Percentiles rank a stretch among this genome's conserved stretches.
Evolutionary conservation across 345 rosid genomes (phyloP).

Genomic region (Eucalyptus tenuipes): DNA sequence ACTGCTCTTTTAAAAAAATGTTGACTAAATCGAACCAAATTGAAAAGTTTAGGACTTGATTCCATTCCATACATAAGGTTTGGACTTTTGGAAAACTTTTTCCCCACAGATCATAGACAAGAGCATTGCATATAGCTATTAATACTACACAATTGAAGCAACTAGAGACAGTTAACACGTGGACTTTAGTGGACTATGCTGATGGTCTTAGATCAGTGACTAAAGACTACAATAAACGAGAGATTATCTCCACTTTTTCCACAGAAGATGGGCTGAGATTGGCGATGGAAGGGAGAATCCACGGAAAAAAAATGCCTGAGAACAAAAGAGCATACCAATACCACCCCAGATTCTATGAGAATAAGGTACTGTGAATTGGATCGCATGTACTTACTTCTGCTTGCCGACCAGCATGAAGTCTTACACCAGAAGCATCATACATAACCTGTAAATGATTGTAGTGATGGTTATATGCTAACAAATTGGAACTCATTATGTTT

Average conservation of each 20-base stretch:
- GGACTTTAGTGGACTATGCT: not conserved
- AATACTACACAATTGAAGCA: not conserved
- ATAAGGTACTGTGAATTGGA: not conserved
- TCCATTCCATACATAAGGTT: not conserved
- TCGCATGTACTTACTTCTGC: slow-evolving; percentile 36
- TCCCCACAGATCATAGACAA: not conserved
- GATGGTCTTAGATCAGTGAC: not conserved
- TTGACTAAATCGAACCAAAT: not conserved
- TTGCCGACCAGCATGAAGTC: slow-evolving; percentile 66
- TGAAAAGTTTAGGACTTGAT: not conserved
- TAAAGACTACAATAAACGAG: not conserved
- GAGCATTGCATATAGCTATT: not conserved
- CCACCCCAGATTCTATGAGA: not conserved
- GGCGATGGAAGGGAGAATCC: not conserved
- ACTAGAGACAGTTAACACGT: not conserved
- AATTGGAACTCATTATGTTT: not conserved
- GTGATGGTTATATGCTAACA: not conserved
- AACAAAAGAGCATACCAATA: not conserved
- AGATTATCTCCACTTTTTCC: not conserved
- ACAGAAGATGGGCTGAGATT: not conserved
- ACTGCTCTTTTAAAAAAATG: not conserved
- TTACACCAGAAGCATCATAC: slow-evolving; percentile 64
- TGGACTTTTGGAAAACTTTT: not conserved
- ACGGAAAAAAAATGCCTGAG: not conserved
- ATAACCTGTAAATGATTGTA: slow-evolving; percentile 31